These are phyloP conservation scores for Cordyceps javanica DNA, from an alignment of 2,329 filamentous ascomycete species.

Conservation along the genomic window DNA sequence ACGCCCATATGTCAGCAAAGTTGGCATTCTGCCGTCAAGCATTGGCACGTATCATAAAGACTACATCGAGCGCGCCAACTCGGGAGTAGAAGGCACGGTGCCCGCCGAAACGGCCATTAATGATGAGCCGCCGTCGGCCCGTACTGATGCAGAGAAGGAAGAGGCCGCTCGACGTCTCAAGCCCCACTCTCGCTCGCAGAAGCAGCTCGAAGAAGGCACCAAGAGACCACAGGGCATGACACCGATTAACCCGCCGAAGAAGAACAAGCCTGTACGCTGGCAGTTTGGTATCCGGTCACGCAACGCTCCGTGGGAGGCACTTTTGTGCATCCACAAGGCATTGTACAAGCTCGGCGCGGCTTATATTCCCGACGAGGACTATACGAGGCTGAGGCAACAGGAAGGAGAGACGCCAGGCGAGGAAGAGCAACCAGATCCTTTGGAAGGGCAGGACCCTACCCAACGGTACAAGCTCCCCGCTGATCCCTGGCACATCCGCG, in stretches of 20 bases:
- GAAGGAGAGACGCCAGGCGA: constrained; percentile 31
- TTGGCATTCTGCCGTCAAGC: constrained; percentile 87
- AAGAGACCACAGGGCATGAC: constrained; percentile 58
- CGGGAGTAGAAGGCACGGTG: constrained; percentile 40
- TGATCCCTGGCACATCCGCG: constrained; percentile 91
- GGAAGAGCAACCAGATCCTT: constrained; percentile 31
- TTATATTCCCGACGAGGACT: constrained; percentile 68
- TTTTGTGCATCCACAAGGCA: constrained; percentile 92
- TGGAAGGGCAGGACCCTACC: constrained; percentile 42
- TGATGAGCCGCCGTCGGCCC: constrained; percentile 44
- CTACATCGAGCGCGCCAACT: constrained; percentile 69
- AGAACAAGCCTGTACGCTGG: constrained; percentile 80
- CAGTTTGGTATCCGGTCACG: constrained; percentile 95
- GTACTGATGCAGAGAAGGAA: constrained; percentile 69
- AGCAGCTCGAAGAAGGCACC: constrained; percentile 59
- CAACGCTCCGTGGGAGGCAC: constrained; percentile 89
- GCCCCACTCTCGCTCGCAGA: constrained; percentile 69
- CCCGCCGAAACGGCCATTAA: constrained; percentile 37
- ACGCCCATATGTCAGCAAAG: constrained; percentile 68
- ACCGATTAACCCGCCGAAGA: constrained; percentile 59
- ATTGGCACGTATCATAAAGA: constrained; percentile 86
- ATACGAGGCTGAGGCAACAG: constrained; percentile 25
- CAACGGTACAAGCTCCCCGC: constrained; percentile 78
- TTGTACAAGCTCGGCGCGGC: constrained; percentile 80
- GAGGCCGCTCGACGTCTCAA: constrained; percentile 76